phyloP scores from a whole-genome alignment of 2,329 filamentous ascomycete genomes.

The Colletotrichum sp. region DNA sequence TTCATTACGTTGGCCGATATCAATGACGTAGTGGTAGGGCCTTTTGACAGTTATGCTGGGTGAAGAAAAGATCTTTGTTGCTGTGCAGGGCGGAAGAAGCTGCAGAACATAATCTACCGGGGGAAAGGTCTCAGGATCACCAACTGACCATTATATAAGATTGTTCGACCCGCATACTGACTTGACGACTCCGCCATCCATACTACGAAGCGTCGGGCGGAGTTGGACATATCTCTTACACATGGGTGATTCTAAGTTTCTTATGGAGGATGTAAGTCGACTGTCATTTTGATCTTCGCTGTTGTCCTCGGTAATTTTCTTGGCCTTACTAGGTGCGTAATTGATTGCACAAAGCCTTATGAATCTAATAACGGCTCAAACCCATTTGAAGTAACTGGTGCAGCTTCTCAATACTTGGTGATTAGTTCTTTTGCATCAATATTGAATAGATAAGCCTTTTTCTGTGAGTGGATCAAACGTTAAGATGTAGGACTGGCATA shows the following conservation, averaged over 20 bases:
- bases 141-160: neutral
- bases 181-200: neutral
- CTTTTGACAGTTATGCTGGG: neutral
- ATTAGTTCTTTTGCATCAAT: neutral
- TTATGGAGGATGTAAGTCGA: neutral
- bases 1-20: neutral
- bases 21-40: neutral
- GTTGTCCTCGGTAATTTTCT: neutral
- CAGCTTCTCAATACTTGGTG: neutral
- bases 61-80: neutral
- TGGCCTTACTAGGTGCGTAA: neutral
- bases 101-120: neutral
- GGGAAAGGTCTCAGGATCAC: neutral
- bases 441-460: neutral
- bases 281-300: neutral
- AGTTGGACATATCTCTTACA: neutral
- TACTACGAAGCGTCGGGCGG: neutral
- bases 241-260: neutral
- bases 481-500: neutral
- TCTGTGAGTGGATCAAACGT: neutral
- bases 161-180: neutral
- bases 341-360: neutral
- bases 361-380: neutral
- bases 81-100: neutral
- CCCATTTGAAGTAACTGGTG: neutral